phyloP scores from a whole-genome alignment of 2,329 filamentous ascomycete genomes.

The Alternaria viburni region DNA sequence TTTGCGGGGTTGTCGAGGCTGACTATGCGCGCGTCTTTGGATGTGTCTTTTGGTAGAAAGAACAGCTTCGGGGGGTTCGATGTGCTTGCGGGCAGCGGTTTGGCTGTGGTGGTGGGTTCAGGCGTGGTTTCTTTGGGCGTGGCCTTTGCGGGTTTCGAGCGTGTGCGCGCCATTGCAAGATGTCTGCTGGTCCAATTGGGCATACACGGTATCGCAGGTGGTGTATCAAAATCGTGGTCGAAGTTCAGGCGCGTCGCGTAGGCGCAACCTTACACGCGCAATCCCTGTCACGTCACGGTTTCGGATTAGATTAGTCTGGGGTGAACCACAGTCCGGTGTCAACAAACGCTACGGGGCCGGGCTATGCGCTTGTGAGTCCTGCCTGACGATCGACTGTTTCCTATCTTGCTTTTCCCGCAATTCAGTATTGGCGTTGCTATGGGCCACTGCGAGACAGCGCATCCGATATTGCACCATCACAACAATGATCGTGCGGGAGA shows the following conservation, averaged over 20 bases:
- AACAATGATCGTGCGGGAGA: constrained; percentile 56
- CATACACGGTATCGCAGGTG: background rate
- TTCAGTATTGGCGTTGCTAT: constrained; percentile 32
- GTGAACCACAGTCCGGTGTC: constrained; percentile 31
- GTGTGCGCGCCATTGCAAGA: constrained; percentile 42
- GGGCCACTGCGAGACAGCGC: constrained; percentile 26
- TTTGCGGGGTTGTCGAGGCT: constrained; percentile 63
- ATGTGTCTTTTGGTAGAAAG: constrained; percentile 62
- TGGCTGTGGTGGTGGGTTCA: constrained; percentile 28
- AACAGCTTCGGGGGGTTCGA: constrained; percentile 60
- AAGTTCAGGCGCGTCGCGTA: constrained; percentile 15
- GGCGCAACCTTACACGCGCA: constrained; percentile 32
- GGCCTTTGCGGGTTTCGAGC: constrained; percentile 37
- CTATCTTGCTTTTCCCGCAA: background rate
- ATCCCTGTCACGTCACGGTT: constrained; percentile 34
- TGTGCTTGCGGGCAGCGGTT: constrained; percentile 45
- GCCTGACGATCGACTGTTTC: background rate
- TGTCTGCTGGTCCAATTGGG: background rate
- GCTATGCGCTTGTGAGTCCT: constrained; percentile 1
- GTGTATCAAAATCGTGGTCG: background rate
- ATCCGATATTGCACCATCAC: constrained; percentile 24
- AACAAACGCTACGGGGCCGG: constrained; percentile 19
- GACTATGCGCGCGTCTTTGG: constrained; percentile 61
- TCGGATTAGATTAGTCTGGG: constrained; percentile 30
- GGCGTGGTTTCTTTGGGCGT: constrained; percentile 26